Conservation (phyloP, 257 asterid genomes). For the Linderniella brevidens region DNA sequence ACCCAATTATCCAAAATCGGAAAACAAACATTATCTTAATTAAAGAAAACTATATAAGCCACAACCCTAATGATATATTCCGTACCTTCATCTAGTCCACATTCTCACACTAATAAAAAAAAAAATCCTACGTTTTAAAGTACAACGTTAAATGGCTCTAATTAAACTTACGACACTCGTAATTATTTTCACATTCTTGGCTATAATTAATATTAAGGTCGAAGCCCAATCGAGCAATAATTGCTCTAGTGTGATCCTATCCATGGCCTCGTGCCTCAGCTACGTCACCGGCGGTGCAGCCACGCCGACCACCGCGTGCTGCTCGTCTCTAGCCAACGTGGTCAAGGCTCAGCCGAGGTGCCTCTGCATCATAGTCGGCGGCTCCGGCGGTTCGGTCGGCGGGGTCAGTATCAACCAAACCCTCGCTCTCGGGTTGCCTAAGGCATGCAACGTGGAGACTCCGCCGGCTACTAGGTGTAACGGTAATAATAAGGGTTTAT, state of each 20-base stretch:
- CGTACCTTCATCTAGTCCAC: too few relatives aligned
- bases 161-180: slow-evolving; percentile 12
- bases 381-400: slow-evolving; percentile 35
- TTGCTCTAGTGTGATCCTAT: slow-evolving; percentile 29
- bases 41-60: too few relatives aligned
- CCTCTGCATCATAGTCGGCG: slow-evolving; percentile 37
- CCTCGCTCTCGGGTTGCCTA: slow-evolving; percentile 42
- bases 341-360: slow-evolving; percentile 47
- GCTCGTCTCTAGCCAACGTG: slow-evolving; percentile 37
- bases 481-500: slow-evolving; percentile 19
- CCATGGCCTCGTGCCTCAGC: slow-evolving; percentile 58
- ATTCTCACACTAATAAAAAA: too few relatives aligned
- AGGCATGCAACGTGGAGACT: slow-evolving; percentile 33
- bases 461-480: slow-evolving; percentile 48
- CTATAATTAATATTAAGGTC: slow-evolving; percentile 9
- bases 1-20: background rate
- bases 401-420: slow-evolving; percentile 33
- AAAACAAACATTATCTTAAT: too few relatives aligned
- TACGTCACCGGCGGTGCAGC: slow-evolving; percentile 39
- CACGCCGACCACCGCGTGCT: slow-evolving; percentile 38
- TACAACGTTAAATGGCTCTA: slow-evolving; percentile 21
- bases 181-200: slow-evolving; percentile 5
- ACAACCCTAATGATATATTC: too few relatives aligned
- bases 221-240: slow-evolving; percentile 28
- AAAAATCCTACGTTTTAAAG: too few relatives aligned